Evolutionary conservation across 805 yeast species (phyloP), one percentile per base, ranked within the genome.

Genomic region (Deakozyma indianensis): DNA sequence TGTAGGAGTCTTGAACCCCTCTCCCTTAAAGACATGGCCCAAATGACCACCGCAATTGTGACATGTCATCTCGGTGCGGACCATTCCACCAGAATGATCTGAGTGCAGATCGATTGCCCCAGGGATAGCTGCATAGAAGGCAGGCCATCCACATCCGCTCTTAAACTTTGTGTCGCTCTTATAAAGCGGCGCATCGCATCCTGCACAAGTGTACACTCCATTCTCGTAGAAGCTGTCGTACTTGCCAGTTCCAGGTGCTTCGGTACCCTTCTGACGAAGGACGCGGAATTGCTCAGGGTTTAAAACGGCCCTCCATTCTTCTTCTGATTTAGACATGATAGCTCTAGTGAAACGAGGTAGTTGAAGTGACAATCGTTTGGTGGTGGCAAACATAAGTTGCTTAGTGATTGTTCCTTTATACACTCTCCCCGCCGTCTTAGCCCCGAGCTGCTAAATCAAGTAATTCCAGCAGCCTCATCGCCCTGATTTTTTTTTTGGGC

Each of bases 61-160:
- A 59, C 99, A 92, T 50, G 81, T 70, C 80, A 92, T 88, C 60
- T 92, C 99, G 11, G 78, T 84, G 50, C 98, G 71, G 14, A 66
- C 68, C 92, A 82, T 87, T 0, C 97, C 97, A 43, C 66, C 63
- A 4, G 80, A 62, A 0, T 47, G 55, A 61, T 92, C 98, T 18
- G 67, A 70, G 48, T 72, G 63, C 11, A 80, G 68, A 20, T 62
- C 70, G 35, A 92, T 71, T 3, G 95, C 71, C 0, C 87, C 88
- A 0, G 95, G 94, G 35, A 84, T 67, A 1, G 94, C 96, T 47
- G 85, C 82, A 61, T 80, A 90, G 62, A 92, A 92, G 0, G 96
- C 88, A 1, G 98, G 98, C 98, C 98, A 92, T 2, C 98, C 98
- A 62, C 98, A 92, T 45, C 86, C 86, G 11, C 95, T 77, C 47